A percentile compares a stretch with the other conserved stretches of the same genome.
Conservation (phyloP, 441 rosid genomes). For the Euphorbia schlechtendalii region DNA sequence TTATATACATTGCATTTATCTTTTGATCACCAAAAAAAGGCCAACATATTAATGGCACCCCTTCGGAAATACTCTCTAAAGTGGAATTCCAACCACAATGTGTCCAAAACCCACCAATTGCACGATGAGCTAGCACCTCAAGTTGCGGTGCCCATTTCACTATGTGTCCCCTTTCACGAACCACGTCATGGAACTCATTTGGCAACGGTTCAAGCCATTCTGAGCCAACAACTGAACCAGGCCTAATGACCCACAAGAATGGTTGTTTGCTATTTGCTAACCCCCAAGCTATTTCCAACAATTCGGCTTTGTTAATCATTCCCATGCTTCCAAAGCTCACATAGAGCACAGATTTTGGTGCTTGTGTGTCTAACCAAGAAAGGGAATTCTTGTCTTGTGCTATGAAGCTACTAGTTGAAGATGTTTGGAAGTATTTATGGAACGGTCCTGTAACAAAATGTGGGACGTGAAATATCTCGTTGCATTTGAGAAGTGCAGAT, state of each 20-base stretch:
- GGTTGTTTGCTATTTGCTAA: conserved; percentile 35
- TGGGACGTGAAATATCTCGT: conserved; percentile 35
- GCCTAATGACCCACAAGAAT: conserved; percentile 54
- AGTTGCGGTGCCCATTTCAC: conserved; percentile 20
- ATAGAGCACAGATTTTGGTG: conserved; percentile 31
- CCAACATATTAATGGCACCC: conserved; percentile 20
- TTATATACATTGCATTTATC: conserved; percentile 12
- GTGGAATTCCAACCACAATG: too few species aligned
- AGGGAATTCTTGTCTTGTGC: conserved; percentile 36
- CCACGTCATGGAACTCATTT: conserved; percentile 1
- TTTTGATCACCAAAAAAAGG: conserved; percentile 20
- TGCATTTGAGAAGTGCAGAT: background rate
- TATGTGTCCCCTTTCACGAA: background rate
- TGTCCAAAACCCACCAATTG: conserved; percentile 20
- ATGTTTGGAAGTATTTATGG: conserved; percentile 31
- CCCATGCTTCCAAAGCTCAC: too few species aligned
- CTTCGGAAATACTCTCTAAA: conserved; percentile 10
- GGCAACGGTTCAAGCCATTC: conserved; percentile 19
- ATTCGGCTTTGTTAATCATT: conserved; percentile 20
- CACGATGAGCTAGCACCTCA: conserved; percentile 15
- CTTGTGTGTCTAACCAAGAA: conserved; percentile 47
- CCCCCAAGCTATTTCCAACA: conserved; percentile 53
- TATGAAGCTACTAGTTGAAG: conserved; percentile 32
- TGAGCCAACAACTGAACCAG: conserved; percentile 25
- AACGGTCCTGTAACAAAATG: conserved; percentile 56